Conservation (phyloP, 192 early-diverging fungal species). For the Coemansia sp. region DNA sequence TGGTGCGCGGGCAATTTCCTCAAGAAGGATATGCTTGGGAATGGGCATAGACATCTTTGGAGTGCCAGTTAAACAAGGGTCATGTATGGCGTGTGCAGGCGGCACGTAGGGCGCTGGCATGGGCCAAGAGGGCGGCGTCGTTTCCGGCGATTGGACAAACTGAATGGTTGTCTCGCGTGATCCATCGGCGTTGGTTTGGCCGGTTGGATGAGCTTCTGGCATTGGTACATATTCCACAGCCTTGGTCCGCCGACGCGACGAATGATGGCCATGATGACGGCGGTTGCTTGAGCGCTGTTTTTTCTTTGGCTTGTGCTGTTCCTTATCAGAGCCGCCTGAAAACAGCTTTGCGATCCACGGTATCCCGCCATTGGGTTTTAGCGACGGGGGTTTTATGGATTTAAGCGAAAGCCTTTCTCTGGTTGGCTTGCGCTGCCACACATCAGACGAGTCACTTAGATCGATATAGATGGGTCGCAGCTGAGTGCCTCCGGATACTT, state of each 20-base stretch:
- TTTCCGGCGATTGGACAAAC: slow-evolving; percentile 1
- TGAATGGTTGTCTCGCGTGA: background rate
- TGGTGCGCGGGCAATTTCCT: background rate
- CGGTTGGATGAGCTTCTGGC: background rate
- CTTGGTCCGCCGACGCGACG: background rate
- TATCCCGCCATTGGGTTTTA: slow-evolving; percentile 9
- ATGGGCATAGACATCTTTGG: background rate
- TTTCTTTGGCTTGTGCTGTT: background rate
- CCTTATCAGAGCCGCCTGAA: background rate
- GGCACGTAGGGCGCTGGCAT: too few relatives aligned
- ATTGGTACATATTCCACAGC: background rate
- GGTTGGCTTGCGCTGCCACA: slow-evolving; percentile 5
- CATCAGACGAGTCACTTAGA: slow-evolving; percentile 11
- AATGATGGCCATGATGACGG: slow-evolving; percentile 2
- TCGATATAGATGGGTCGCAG: too few relatives aligned
- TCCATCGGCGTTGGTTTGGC: too few relatives aligned
- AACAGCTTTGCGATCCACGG: slow-evolving; percentile 16
- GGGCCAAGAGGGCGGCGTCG: too few relatives aligned
- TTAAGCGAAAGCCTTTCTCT: slow-evolving; percentile 10
- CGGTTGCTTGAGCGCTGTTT: slow-evolving; percentile 1
- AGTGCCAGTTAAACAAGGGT: too few relatives aligned
- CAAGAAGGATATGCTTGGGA: background rate
- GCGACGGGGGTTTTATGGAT: slow-evolving; percentile 3
- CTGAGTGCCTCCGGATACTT: too few relatives aligned
- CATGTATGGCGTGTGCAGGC: background rate